A percentile compares a stretch with the other conserved stretches of the same genome.
These are phyloP conservation scores for Cryptococcus depauperatus DNA, from an alignment of 1,284 basidiomycete species.

Conservation along the genomic window DNA sequence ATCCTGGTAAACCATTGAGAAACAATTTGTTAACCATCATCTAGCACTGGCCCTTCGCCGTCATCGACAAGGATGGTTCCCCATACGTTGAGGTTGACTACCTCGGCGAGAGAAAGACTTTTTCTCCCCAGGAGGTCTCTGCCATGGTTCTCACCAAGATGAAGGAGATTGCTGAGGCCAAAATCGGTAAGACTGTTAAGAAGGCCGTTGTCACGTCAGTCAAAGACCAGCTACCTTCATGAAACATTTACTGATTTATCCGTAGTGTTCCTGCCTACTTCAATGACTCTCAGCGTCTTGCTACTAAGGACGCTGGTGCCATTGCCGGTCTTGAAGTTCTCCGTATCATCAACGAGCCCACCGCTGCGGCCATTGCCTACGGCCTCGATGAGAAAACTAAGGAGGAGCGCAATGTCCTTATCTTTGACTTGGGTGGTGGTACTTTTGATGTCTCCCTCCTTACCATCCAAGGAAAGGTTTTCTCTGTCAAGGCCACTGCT, in stretches of 20 bases:
- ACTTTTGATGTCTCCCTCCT: conserved; percentile 61
- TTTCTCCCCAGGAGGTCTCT: conserved; percentile 61
- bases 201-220: conserved; percentile 57
- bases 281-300: conserved; percentile 59
- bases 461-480: conserved; percentile 57
- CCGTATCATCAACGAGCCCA: conserved; percentile 61
- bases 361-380: conserved; percentile 51
- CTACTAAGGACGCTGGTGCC: conserved; percentile 58
- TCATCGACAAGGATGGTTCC: conserved; percentile 73
- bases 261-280: too few species aligned
- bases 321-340: too few species aligned
- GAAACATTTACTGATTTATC: not conserved
- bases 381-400: conserved; percentile 66
- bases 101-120: conserved; percentile 76
- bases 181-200: conserved; percentile 57
- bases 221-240: not conserved
- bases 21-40: too few species aligned
- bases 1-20: not conserved
- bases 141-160: conserved; percentile 97
- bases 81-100: conserved; percentile 77
- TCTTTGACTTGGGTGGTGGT: conserved; percentile 98
- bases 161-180: too few species aligned
- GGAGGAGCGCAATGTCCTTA: conserved; percentile 95
- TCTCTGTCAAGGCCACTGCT: conserved; percentile 67
- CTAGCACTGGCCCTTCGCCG: conserved; percentile 63